Base-by-base conservation (phyloP, 1,284 basidiomycete genomes). In the Veloboletus limbatus region DNA sequence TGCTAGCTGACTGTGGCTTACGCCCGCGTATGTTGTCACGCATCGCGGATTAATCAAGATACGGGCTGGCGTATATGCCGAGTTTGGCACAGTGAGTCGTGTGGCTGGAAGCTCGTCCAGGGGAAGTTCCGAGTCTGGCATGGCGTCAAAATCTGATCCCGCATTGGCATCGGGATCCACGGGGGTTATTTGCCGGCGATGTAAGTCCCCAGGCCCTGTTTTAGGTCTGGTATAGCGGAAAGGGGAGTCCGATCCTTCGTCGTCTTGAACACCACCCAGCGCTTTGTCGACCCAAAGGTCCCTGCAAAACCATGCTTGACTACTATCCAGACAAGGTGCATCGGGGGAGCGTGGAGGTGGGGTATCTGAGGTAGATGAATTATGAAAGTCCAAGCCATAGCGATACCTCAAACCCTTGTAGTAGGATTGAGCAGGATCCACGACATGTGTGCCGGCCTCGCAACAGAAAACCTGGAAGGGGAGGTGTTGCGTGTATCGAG, bases 401-500 rank as follows among this genome's bases (percentile, higher is more conserved):
- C 92, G 87, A 63, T 97, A 97, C 2, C 63, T 61, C 54, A 97
- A 79, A 30, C 88, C 90, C 31, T 81, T 78, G 73, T 97, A 97
- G 72, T 97, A 97, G 0, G 91, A 90, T 65, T 96, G 92, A 24
- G 78, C 79, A 11, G 94, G 94, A 65, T 97, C 94, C 53, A 97
- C 85, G 58, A 97, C 83, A 64, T 97, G 94, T 0, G 92, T 93
- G 4, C 94, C 94, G 2, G 92, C 89, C 71, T 97, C 94, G 70
- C 94, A 97, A 72, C 94, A 97, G 70, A 95, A 97, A 11, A 90
- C 92, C 66, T 97, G 94, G 76, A 97, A 97, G 2, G 94, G 94
- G 1, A 97, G 78, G 64, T 97, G 93, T 52, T 88, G 81, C 2
- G 81, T 81, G 68, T 95, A 97, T 22, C 93, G 87, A 36, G 80